A percentile compares a stretch with the other conserved stretches of the same genome.
Conservation (phyloP, 2,329 filamentous ascomycete species). For the Fusarium pseudonygamai region DNA sequence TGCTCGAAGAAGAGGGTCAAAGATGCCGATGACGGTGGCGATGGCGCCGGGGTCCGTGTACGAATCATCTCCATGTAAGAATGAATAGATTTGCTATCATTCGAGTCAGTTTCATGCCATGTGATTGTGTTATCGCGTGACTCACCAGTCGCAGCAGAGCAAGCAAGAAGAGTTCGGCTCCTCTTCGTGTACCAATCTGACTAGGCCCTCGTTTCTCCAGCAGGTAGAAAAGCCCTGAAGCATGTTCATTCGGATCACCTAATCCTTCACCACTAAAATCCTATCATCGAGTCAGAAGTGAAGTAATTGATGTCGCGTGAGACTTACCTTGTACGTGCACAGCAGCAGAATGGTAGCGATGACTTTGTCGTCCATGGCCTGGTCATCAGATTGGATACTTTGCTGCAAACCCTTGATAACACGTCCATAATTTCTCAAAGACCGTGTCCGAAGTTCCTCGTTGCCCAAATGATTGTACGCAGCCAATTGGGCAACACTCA, state of each 20-base stretch:
- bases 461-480: conserved; percentile 47
- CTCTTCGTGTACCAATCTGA: conserved; percentile 44
- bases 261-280: conserved; percentile 46
- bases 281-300: conserved; percentile 25
- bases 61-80: conserved; percentile 44
- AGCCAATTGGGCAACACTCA: conserved; percentile 48
- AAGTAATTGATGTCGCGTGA: too few relatives aligned
- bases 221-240: conserved; percentile 47
- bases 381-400: conserved; percentile 37
- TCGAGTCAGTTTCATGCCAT: neutral
- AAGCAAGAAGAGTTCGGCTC: conserved; percentile 46
- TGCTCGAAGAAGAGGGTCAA: conserved; percentile 45
- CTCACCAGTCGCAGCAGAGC: conserved; percentile 45
- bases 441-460: conserved; percentile 41
- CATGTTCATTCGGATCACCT: conserved; percentile 46
- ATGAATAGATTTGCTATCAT: conserved; percentile 47
- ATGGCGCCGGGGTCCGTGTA: conserved; percentile 47
- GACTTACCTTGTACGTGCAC: conserved; percentile 43
- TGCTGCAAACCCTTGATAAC: conserved; percentile 44
- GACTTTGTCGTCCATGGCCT: conserved; percentile 44
- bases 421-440: conserved; percentile 44
- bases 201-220: conserved; percentile 45
- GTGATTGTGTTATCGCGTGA: neutral
- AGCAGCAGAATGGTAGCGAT: conserved; percentile 46
- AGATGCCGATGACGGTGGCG: conserved; percentile 41